Base-by-base conservation (phyloP, 495 filamentous ascomycete species). In the Penicillium silybi region DNA sequence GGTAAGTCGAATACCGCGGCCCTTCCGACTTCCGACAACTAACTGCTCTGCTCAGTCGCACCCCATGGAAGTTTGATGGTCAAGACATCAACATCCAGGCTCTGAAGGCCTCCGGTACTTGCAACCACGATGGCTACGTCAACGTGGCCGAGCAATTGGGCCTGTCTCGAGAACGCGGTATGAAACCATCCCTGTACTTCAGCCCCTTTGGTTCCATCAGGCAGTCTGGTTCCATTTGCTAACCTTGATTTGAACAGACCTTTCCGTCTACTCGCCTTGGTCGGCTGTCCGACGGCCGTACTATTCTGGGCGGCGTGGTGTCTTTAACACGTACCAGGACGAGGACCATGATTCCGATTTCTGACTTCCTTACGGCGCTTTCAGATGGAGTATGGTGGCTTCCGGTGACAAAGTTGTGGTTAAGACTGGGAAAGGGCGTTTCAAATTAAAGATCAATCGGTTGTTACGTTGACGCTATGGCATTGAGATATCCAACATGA, bases 61-160 rank as follows among this genome's bases (percentile, higher is more conserved):
- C 82, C 13, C 65, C 71, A 0, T 92, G 88, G 88, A 63, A 82
- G 46, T 65, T 59, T 3, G 80, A 85, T 23, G 65, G 74, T 32
- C 68, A 74, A 10, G 62, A 71, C 51, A 51, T 79, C 27, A 73
- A 76, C 59, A 64, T 73, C 58, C 62, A 69, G 49, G 17, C 50
- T 82, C 42, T 70, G 70, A 53, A 70, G 63, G 11, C 63, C 45
- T 32, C 29, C 0, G 77, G 73, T 13, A 52, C 53, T 32, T 13
- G 63, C n/a, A 75, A 68, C 32, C 55, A 49, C 10, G 85, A 86
- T 16, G 85, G 85, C 6, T 89, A 88, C 58, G 63, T 86, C 22
- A 88, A 88, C 61, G 78, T 89, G 15, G 85, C 80, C 4, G 61
- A 64, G 3, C 75, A 86, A 55, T 66, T 88, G 29, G 85, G 85